These are phyloP conservation scores for Haemoproteus tartakovskyi DNA, from an alignment of 169 alveolate species.

Conservation along the genomic window DNA sequence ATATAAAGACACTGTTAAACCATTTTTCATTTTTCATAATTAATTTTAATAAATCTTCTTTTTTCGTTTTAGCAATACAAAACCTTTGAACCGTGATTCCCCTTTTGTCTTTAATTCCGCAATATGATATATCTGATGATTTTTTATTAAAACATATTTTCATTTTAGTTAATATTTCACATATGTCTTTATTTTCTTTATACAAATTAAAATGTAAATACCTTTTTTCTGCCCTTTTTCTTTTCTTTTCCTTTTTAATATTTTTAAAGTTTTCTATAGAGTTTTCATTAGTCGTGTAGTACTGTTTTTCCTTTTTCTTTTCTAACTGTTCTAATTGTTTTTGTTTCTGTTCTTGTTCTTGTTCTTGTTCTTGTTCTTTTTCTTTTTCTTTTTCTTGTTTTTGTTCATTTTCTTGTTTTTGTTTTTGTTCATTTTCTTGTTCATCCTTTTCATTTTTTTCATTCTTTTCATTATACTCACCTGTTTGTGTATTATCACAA, in stretches of 20 bases:
- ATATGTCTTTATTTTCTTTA: slow-evolving; percentile 89
- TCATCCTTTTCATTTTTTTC: too few species aligned
- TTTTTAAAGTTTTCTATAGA: not conserved
- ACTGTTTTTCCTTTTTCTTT: too few species aligned
- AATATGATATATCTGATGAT: slow-evolving; percentile 81
- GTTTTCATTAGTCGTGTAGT: too few species aligned
- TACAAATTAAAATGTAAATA: slow-evolving; percentile 78
- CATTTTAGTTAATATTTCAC: slow-evolving; percentile 86
- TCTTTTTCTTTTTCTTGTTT: too few species aligned
- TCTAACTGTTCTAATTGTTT: too few species aligned
- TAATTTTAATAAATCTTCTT: slow-evolving; percentile 71
- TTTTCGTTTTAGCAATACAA: slow-evolving; percentile 70
- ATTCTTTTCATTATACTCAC: too few species aligned
- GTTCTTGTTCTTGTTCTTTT: too few species aligned
- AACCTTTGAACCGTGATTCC: slow-evolving; percentile 89
- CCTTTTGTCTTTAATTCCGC: slow-evolving; percentile 92
- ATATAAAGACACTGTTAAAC: slow-evolving; percentile 79
- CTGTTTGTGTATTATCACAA: too few species aligned
- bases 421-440: too few species aligned
- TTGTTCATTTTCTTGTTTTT: too few species aligned
- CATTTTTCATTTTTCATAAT: slow-evolving; percentile 72
- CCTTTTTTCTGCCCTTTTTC: slow-evolving; percentile 1
- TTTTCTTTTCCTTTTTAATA: not conserved
- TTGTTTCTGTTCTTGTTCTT: too few species aligned
- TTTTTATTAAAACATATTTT: slow-evolving; percentile 82